A percentile compares a stretch with the other conserved stretches of the same genome.
phyloP scores from a whole-genome alignment of 73 alveolate genomes.

The Effrenium voratum region DNA sequence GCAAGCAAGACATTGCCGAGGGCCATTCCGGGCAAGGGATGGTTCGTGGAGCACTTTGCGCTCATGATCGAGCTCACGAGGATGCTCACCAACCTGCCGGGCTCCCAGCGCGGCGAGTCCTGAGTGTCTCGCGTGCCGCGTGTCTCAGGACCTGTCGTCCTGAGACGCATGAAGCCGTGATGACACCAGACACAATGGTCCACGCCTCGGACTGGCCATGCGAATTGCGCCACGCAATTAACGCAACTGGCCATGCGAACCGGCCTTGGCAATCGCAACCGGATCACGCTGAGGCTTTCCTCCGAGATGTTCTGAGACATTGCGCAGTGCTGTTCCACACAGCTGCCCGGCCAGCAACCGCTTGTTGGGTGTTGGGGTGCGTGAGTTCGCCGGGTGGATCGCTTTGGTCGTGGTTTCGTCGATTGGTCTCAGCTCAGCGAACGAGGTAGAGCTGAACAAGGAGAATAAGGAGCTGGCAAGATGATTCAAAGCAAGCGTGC shows the following conservation, averaged over 20 bases:
- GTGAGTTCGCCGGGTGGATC: too few species aligned
- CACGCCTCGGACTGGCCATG: background rate
- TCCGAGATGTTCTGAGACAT: conserved; percentile 62
- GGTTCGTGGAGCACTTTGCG: conserved; percentile 94
- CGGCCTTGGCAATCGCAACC: too few species aligned
- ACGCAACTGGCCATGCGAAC: too few species aligned
- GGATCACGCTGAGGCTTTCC: conserved; percentile 27
- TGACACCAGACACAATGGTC: conserved; percentile 73
- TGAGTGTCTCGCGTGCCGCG: background rate
- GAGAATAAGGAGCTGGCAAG: conserved; percentile 24
- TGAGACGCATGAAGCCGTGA: conserved; percentile 72
- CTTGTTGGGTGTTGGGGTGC: too few species aligned
- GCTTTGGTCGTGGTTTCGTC: too few species aligned
- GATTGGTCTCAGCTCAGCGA: too few species aligned
- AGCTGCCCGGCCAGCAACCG: background rate
- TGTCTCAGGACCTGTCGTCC: conserved; percentile 44
- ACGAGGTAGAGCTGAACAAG: conserved; percentile 14
- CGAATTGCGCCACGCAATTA: too few species aligned
- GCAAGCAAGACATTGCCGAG: conserved; percentile 3
- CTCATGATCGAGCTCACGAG: conserved; percentile 82
- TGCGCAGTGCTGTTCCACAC: conserved; percentile 85
- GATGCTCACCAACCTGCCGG: conserved; percentile 62
- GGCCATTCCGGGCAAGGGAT: conserved; percentile 91
- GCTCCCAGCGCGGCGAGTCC: too few species aligned
- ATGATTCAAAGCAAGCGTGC: too few species aligned